Evolutionary conservation across 2,329 filamentous ascomycete genomes (phyloP), one percentile per base, ranked within the genome.

Genomic region (Hymenotorrendiella dingleyae): DNA sequence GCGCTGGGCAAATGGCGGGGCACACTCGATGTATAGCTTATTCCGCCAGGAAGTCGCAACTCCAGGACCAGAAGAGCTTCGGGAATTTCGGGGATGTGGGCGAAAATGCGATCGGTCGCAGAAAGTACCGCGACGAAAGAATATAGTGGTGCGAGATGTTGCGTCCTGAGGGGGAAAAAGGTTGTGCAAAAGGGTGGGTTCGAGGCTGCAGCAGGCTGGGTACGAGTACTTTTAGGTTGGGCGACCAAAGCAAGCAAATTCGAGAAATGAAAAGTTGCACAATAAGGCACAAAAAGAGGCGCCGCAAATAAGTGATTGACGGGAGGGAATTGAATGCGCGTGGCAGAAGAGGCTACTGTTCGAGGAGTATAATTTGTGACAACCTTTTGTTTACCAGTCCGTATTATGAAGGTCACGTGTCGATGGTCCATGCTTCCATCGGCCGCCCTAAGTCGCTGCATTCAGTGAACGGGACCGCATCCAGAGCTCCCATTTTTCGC

Each of bases 1-100:
- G n/a, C n/a, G n/a, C n/a, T n/a, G 33, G 28, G 38, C 17, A 36
- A 36, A 43, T 33, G 30, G 43, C 43, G 43, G 47, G 43, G 43
- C 36, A 46, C 17, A 40, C 37, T 37, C 43, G 47, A 46, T 43
- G 41, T 38, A 20, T 21, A 27, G 17, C n/a, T 34, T 27, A 16
- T n/a, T 10, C 41, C 35, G n/a, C n/a, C n/a, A n/a, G n/a, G 10
- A 21, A 35, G 35, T 45, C 26, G 37, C 29, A 33, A 34, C 36
- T 27, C 24, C 29, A 28, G 21, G 30, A 36, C 32, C 3, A 24
- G 33, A 20, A 19, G 22, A 28, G 19, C 20, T 8, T 24, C n/a
- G 36, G 21, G 29, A 24, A 14, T 19, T 22, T 35, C 27, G 23
- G 19, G 12, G 19, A 9, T 9, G 14, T 11, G 35, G 33, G 19